Evolutionary conservation across 78 protist species (phyloP).

Genomic region (Chrysochromulina parva): DNA sequence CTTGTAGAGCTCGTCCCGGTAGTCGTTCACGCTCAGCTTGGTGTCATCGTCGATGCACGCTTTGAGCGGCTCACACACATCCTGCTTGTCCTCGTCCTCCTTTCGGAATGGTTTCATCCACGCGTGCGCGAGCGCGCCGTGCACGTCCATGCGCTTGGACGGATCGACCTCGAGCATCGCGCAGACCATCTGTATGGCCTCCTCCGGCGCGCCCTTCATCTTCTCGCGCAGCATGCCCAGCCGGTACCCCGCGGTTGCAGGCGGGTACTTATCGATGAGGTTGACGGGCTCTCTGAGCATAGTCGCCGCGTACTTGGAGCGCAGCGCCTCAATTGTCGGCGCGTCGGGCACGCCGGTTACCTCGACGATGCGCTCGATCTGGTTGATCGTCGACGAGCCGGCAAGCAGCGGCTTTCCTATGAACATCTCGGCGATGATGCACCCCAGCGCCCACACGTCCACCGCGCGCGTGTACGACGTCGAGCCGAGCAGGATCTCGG

Average conservation of each 20-base stretch:
- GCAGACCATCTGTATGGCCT: no score
- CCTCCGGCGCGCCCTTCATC: no score
- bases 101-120: conserved; percentile 88
- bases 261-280: background rate
- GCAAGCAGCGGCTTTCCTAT: conserved; percentile 95
- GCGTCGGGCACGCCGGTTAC: conserved; percentile 37
- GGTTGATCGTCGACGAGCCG: conserved; percentile 95
- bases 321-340: no score
- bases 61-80: conserved; percentile 6
- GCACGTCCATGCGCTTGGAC: conserved; percentile 87
- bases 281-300: background rate
- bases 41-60: conserved; percentile 85
- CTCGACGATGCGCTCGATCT: conserved; percentile 78
- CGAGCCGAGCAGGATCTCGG: conserved; percentile 97
- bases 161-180: conserved; percentile 93
- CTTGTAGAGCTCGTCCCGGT: conserved; percentile 60
- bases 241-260: no score
- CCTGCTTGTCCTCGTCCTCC: conserved; percentile 59
- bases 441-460: conserved; percentile 84
- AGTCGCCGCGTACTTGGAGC: background rate
- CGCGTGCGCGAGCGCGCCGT: conserved; percentile 89
- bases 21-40: conserved; percentile 69
- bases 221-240: no score
- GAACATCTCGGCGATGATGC: conserved; percentile 91
- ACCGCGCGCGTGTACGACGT: conserved; percentile 58